A percentile compares a stretch with the other conserved stretches of the same genome.
Evolutionary conservation across 768 basidiomycete species (phyloP).

Genomic region (Galerina marginata): DNA sequence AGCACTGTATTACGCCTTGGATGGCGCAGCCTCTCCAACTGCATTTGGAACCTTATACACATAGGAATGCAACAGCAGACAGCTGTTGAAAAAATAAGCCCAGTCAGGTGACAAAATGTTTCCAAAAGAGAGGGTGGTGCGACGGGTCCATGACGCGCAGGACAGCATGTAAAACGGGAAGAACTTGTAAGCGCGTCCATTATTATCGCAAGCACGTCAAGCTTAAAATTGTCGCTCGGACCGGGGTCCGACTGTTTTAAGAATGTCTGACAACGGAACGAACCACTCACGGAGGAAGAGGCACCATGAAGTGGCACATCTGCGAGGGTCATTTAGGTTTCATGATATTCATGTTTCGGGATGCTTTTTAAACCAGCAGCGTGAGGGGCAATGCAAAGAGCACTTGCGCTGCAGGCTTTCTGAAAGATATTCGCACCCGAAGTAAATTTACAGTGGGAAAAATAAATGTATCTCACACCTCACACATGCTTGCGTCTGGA

Average conservation of each 20-base stretch:
- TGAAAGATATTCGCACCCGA: constrained; percentile 17
- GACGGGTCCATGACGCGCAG: background rate
- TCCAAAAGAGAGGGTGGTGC: background rate
- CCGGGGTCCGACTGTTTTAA: background rate
- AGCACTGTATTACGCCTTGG: background rate
- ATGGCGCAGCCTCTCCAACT: background rate
- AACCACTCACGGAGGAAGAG: constrained; percentile 48
- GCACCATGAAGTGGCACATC: constrained; percentile 21
- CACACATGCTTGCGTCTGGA: background rate
- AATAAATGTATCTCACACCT: constrained; percentile 7
- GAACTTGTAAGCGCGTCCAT: too few species aligned
- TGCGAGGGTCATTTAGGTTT: constrained; percentile 62
- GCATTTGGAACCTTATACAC: constrained; percentile 10
- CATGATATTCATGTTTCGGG: constrained; percentile 52
- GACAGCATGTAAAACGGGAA: background rate
- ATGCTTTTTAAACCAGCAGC: constrained; percentile 42
- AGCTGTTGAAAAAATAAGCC: constrained; percentile 9
- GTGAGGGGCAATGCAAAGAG: constrained; percentile 27
- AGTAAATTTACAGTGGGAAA: constrained; percentile 5
- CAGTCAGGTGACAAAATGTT: constrained; percentile 10
- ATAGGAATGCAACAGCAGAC: background rate
- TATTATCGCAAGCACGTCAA: constrained; percentile 1
- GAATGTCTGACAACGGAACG: constrained; percentile 73
- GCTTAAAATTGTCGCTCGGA: constrained; percentile 6
- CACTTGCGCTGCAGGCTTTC: constrained; percentile 43